phyloP scores from a whole-genome alignment of 2,329 filamentous ascomycete genomes.

The Nigrospora sphaerica region DNA sequence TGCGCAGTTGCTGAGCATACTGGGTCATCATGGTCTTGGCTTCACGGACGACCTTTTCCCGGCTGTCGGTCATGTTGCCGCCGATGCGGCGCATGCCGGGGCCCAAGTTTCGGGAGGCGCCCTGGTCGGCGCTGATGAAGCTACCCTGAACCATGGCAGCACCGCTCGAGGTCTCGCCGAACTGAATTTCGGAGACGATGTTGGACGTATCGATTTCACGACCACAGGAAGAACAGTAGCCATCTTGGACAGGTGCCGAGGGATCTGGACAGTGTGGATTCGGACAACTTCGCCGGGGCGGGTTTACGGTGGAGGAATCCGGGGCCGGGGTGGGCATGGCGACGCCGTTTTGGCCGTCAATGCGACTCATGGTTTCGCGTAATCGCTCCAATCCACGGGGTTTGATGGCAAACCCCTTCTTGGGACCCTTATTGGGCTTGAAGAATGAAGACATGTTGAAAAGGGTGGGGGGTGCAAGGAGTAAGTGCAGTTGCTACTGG shows the following conservation, averaged over 20 bases:
- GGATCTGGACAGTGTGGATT: slow-evolving; percentile 55
- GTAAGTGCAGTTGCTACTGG: no score
- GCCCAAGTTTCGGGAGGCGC: slow-evolving; percentile 62
- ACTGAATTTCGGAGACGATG: slow-evolving; percentile 87
- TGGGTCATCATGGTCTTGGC: slow-evolving; percentile 53
- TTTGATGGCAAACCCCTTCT: slow-evolving; percentile 29
- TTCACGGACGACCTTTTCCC: slow-evolving; percentile 54
- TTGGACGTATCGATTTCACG: slow-evolving; percentile 77
- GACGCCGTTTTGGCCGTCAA: slow-evolving; percentile 15
- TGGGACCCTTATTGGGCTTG: slow-evolving; percentile 29
- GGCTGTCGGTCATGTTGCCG: slow-evolving; percentile 44
- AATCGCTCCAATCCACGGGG: slow-evolving; percentile 40
- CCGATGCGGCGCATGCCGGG: slow-evolving; percentile 55
- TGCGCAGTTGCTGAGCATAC: slow-evolving; percentile 51
- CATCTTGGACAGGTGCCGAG: slow-evolving; percentile 47
- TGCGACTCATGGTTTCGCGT: slow-evolving; percentile 29
- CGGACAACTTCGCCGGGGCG: slow-evolving; percentile 40
- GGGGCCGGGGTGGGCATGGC: slow-evolving; percentile 11
- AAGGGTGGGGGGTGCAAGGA: not conserved
- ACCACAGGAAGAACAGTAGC: slow-evolving; percentile 78
- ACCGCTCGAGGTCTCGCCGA: slow-evolving; percentile 80
- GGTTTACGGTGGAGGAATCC: slow-evolving; percentile 15
- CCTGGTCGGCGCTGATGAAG: slow-evolving; percentile 80
- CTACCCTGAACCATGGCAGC: slow-evolving; percentile 87
- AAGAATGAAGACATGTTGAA: slow-evolving; percentile 39